Evolutionary conservation across 2,329 filamentous ascomycete species (phyloP), one percentile per base, ranked within the genome.

Genomic region (Ophiostoma montium): DNA sequence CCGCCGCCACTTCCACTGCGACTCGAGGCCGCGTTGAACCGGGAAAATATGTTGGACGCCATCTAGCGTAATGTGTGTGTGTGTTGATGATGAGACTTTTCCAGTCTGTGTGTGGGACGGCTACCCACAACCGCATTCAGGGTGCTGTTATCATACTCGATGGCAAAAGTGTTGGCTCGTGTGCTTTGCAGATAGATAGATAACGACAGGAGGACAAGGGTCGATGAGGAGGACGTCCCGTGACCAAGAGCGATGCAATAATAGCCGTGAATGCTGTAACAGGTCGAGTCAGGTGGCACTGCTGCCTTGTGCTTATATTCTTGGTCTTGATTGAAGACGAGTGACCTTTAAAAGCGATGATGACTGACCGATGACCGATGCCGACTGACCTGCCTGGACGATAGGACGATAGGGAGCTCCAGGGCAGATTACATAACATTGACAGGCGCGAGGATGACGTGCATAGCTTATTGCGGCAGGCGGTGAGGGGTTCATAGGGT

Each of bases 11-110:
- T 10, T 4, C n/a, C 30, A 44, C 9, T 33, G 62, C 23, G 23
- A 41, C 57, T 56, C 16, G 61, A 58, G 33, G 60, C 58, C 33
- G 63, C 61, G 31, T 61, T 62, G 35, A 72, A 62, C 48, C 65
- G 68, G 21, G 70, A 69, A 55, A 75, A 71, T 45, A 72, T 60
- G 48, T 71, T 72, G 47, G 67, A 65, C 46, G 70, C 59, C 70
- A 74, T 75, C 15, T n/a, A n/a, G n/a, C n/a, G 23, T 27, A 27
- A 4, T 8, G 23, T 27, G 4, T 4, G 23, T 27, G 23, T 27
- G 4, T 7, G 21, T 31, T 8, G 23, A n/a, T n/a, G n/a, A n/a
- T n/a, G n/a, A n/a, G n/a, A n/a, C n/a, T n/a, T n/a, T n/a, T n/a
- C n/a, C n/a, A n/a, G 3, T 13, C 45, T 32, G 41, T 27, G 39